A percentile compares a stretch with the other conserved stretches of the same genome.
Conservation (phyloP, 306 rosid genomes). For the Lathyrus sativus region DNA sequence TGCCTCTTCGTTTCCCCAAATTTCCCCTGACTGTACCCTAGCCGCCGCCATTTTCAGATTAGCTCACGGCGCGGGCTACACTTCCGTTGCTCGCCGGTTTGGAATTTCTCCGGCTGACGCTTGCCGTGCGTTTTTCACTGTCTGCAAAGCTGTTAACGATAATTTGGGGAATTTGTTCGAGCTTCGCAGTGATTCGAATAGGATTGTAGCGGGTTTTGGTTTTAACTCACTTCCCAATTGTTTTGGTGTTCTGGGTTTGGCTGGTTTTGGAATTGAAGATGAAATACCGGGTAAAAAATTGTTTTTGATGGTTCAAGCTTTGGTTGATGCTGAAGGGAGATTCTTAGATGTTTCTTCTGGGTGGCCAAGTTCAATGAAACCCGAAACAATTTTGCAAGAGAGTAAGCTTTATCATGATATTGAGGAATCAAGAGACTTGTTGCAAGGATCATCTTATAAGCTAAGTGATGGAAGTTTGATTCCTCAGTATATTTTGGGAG, state of each 20-base stretch:
- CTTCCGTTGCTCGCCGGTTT: conserved; percentile 59
- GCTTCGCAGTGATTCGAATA: conserved; percentile 50
- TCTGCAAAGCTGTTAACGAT: conserved; percentile 54
- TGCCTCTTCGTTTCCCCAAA: conserved; percentile 40
- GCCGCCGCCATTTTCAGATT: conserved; percentile 73
- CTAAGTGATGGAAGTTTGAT: conserved; percentile 53
- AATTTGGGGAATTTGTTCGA: conserved; percentile 61
- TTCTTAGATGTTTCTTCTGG: conserved; percentile 86
- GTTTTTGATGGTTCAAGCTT: conserved; percentile 63
- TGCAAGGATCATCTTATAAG: conserved; percentile 54
- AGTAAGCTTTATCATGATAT: conserved; percentile 62
- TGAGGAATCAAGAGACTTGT: conserved; percentile 63
- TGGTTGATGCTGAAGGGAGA: conserved; percentile 77
- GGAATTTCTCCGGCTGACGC: conserved; percentile 54
- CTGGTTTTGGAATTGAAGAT: conserved; percentile 46
- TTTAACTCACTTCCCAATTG: conserved; percentile 76
- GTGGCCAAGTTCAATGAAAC: conserved; percentile 71
- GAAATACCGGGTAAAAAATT: conserved; percentile 48
- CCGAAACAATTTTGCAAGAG: conserved; percentile 62
- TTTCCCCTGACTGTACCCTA: conserved; percentile 53
- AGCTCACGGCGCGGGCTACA: conserved; percentile 71
- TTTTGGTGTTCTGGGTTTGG: conserved; percentile 70
- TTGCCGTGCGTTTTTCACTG: conserved; percentile 61
- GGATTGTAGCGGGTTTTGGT: conserved; percentile 60
- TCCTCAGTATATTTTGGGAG: conserved; percentile 76